Percentiles rank a stretch among this genome's conserved stretches.
Evolutionary conservation across 1,284 basidiomycete species (phyloP).

Genomic region (Puccinia triticina): DNA sequence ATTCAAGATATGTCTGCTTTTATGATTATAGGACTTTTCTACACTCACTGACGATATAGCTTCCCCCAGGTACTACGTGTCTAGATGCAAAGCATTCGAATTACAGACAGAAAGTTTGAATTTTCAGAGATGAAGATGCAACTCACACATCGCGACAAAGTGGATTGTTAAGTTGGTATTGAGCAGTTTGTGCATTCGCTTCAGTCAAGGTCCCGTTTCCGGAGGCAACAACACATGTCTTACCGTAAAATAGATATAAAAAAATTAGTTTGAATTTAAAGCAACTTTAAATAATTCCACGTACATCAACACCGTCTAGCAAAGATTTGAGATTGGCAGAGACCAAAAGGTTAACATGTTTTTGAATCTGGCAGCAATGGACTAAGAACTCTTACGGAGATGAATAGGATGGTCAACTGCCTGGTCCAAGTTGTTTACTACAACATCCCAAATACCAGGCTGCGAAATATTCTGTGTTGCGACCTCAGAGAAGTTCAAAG

Average conservation of each 20-base stretch:
- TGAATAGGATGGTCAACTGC: conserved; percentile 60
- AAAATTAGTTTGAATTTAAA: background rate
- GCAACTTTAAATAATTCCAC: background rate
- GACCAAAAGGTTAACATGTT: background rate
- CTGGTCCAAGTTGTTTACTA: conserved; percentile 60
- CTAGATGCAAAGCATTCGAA: background rate
- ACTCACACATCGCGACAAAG: conserved; percentile 28
- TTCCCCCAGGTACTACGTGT: conserved; percentile 28
- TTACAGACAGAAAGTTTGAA: background rate
- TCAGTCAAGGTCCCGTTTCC: conserved; percentile 30
- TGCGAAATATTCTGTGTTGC: conserved; percentile 52
- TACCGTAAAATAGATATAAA: background rate
- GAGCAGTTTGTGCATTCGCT: background rate
- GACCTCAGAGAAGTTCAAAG: conserved; percentile 42
- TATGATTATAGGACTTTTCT: background rate
- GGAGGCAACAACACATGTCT: conserved; percentile 2
- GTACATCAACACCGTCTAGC: conserved; percentile 24
- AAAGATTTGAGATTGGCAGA: background rate
- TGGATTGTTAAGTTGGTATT: conserved; percentile 10
- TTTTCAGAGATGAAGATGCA: background rate
- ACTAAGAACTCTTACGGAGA: conserved; percentile 52
- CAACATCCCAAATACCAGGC: conserved; percentile 55
- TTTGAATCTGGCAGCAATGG: background rate
- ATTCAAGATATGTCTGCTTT: background rate
- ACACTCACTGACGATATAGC: conserved; percentile 14